Evolutionary conservation across 2,329 filamentous ascomycete genomes (phyloP).

Genomic region (Endoconidiophora polonica): DNA sequence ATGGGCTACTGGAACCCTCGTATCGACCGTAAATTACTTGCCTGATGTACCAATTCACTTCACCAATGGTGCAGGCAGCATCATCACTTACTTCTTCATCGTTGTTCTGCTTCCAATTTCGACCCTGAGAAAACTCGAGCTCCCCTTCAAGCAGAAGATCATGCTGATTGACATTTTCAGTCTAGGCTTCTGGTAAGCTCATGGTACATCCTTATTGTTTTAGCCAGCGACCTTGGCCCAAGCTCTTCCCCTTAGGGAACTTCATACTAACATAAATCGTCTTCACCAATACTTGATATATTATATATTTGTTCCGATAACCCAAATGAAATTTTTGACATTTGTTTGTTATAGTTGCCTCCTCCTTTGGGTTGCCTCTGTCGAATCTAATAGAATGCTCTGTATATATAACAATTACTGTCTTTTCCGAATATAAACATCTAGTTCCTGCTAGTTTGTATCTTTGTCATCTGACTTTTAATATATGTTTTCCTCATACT

Average conservation of each 20-base stretch:
- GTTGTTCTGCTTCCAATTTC: constrained; percentile 25
- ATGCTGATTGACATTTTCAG: constrained; percentile 19
- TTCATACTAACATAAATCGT: neutral
- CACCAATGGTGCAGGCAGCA: constrained; percentile 21
- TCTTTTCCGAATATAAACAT: too few species aligned
- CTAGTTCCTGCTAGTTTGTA: too few species aligned
- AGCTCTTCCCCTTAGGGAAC: neutral
- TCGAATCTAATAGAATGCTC: too few species aligned
- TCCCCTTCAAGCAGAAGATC: constrained; percentile 18
- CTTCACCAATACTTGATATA: constrained; percentile 7
- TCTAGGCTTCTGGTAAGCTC: constrained; percentile 20
- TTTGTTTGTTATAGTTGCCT: too few species aligned
- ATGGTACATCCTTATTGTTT: neutral
- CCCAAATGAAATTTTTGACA: too few species aligned
- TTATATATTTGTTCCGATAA: too few species aligned
- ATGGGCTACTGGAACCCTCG: constrained; percentile 16
- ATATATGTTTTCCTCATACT: too few species aligned
- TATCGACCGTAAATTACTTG: constrained; percentile 17
- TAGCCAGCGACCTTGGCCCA: neutral
- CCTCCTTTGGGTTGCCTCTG: too few species aligned
- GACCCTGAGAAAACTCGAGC: constrained; percentile 21
- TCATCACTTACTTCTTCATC: constrained; percentile 22
- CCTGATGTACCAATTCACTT: constrained; percentile 20
- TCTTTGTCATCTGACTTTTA: too few species aligned
- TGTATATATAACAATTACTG: too few species aligned